These are phyloP conservation scores for Mangifera indica DNA, from an alignment of 345 rosid species.

Conservation along the genomic window DNA sequence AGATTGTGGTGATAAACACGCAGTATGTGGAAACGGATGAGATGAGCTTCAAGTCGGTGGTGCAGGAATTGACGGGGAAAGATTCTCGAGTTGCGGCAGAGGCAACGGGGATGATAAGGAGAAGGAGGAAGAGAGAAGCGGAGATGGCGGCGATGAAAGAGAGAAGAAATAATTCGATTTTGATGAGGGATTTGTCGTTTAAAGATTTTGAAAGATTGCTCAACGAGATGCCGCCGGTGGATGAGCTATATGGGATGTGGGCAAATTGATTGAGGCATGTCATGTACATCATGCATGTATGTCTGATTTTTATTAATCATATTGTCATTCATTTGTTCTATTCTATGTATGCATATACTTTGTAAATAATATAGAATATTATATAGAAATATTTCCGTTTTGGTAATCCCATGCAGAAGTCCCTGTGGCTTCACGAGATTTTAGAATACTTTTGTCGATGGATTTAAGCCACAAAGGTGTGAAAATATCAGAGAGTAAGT, in stretches of 20 bases:
- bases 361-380: no score
- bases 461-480: no score
- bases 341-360: no score
- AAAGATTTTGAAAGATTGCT: slow-evolving; percentile 45
- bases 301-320: not conserved
- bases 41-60: slow-evolving; percentile 51
- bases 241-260: slow-evolving; percentile 33
- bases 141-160: not conserved
- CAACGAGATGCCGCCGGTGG: slow-evolving; percentile 40
- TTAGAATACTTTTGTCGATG: no score
- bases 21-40: slow-evolving; percentile 48
- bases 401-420: no score
- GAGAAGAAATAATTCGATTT: not conserved
- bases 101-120: not conserved
- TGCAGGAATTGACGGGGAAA: slow-evolving; percentile 56
- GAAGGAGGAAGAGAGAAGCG: not conserved
- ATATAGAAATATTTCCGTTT: no score
- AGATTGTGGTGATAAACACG: slow-evolving; percentile 49
- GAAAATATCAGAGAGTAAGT: no score
- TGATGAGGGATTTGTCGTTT: slow-evolving; percentile 30
- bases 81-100: slow-evolving; percentile 28
- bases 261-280: not conserved
- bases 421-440: no score
- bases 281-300: not conserved
- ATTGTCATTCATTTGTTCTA: not conserved